Base-by-base conservation (phyloP, 129 eudicot species). In the Mikania micrantha region DNA sequence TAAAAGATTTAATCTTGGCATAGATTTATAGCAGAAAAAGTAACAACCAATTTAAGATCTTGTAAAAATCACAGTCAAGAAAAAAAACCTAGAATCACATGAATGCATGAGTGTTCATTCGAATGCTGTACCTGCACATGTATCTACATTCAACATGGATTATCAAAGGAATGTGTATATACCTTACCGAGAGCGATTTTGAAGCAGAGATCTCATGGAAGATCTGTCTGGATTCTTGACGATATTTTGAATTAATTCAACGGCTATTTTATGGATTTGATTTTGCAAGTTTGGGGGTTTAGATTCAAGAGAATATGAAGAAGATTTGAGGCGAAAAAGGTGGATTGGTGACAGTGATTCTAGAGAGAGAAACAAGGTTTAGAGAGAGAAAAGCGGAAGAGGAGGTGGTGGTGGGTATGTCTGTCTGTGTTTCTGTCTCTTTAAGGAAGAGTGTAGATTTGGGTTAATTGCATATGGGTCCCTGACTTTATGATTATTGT, bases 371-470 rank as follows among this genome's bases (percentile, higher is more conserved):
- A 20, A 66, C 28, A 38, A 45, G 67, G 66, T 60, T 74, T 44
- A 47, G 64, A 71, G 80, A 72, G 80, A 72, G 42, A 81, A 40
- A 67, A 53, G 44, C 36, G 74, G 63, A 67, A 78, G 44, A 58
- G 45, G 53, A 58, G 27, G 35, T 2, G 59, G 58, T 39, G 68
- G 41, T 60, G 72, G 41, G 79, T 60, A 48, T 62, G 66, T 39
- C 44, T 39, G 73, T 63, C 31, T 56, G 25, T 53, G 44, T 40
- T 39, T 20, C 64, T 74, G 67, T 54, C 48, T 42, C 72, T 74
- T 53, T 52, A 74, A 74, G 66, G 72, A 56, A 54, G 74, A 54
- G 52, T 40, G 66, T 65, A 31, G 34, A 12, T 54, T 74, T 74
- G 59, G 29, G 22, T 56, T 39, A 66, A 53, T 56, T 66, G 72